A percentile compares a stretch with the other conserved stretches of the same genome.
phyloP scores from a whole-genome alignment of 352 stramenopile genomes.

The Pythium brassicae region DNA sequence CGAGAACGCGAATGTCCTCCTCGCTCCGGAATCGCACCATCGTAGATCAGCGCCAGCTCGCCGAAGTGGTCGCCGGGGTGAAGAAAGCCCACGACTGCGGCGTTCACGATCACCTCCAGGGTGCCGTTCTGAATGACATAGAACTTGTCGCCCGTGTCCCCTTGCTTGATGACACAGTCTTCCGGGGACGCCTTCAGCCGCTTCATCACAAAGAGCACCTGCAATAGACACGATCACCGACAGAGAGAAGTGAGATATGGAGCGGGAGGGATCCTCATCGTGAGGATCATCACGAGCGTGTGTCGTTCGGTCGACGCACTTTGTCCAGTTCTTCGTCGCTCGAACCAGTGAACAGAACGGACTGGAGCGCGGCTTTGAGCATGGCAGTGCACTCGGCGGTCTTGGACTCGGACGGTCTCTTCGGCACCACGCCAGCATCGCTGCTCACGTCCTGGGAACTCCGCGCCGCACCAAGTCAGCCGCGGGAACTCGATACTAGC shows the following conservation, averaged over 20 bases:
- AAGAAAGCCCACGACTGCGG: slow-evolving; percentile 45
- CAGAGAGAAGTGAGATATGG: not conserved
- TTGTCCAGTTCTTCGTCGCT: slow-evolving; percentile 68
- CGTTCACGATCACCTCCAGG: slow-evolving; percentile 73
- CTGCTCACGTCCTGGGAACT: slow-evolving; percentile 28
- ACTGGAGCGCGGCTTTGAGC: slow-evolving; percentile 56
- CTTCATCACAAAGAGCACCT: slow-evolving; percentile 85
- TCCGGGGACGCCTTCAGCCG: slow-evolving; percentile 44
- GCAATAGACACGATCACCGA: not conserved
- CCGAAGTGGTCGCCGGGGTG: slow-evolving; percentile 77
- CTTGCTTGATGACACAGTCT: slow-evolving; percentile 91
- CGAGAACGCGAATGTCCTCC: not conserved
- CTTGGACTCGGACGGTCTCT: slow-evolving; percentile 60
- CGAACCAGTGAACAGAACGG: slow-evolving; percentile 56
- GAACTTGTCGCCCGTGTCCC: slow-evolving; percentile 90
- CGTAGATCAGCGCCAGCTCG: slow-evolving; percentile 88
- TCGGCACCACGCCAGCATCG: slow-evolving; percentile 26
- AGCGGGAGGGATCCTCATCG: no score
- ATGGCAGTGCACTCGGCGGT: slow-evolving; percentile 38
- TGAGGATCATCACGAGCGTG: no score
- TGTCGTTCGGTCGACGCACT: slow-evolving; percentile 10
- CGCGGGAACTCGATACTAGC: not conserved
- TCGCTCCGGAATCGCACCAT: slow-evolving; percentile 24
- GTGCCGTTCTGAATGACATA: slow-evolving; percentile 78
- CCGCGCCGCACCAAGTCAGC: not conserved